Evolutionary conservation across 208 protist genomes (phyloP), one percentile per base, ranked within the genome.

Genomic region (Leishmania martiniquensis): DNA sequence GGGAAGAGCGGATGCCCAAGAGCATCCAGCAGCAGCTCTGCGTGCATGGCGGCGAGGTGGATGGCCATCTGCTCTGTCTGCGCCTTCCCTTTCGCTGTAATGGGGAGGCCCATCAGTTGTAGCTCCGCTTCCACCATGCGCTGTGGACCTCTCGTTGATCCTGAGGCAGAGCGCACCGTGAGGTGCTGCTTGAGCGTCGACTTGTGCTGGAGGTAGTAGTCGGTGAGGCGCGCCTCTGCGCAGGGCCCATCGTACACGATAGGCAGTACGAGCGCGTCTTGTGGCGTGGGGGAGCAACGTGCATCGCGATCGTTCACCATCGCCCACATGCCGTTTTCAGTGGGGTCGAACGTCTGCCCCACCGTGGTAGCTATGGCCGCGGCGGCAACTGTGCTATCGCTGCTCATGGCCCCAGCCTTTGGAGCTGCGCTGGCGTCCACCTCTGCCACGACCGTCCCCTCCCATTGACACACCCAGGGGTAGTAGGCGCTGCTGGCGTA

Each of bases 31-130:
- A 95, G 83, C 57, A 97, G 79, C 77, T 97, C 91, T 39, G 89
- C 92, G 80, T 96, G 91, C 91, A 96, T 96, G 9, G 88, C 85
- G 4, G 93, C 93, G 32, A 96, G 87, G 44, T 85, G 76, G n/a
- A 90, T 51, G 15, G 93, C 90, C 55, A 90, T 75, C 39, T 94
- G 84, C 69, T 83, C 55, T n/a, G 84, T 91, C 75, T 85, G 84
- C 22, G 89, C 88, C 77, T 91, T 95, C 0, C 93, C 92, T 54
- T 76, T 78, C 1, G 88, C 91, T 10, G 78, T 75, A 15, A 83
- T 75, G 52, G 78, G 49, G 44, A 83, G 73, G 17, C 87, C 83
- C 20, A 83, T 49, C 4, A 96, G 84, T 17, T 65, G 77, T 49
- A 94, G 80, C 81, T 93, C 87, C 65, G 83, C 89, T 39, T 93